Percentiles rank a stretch among this genome's conserved stretches.
These are phyloP conservation scores for Fusarium austroafricanum DNA, from an alignment of 2,329 filamentous ascomycete species.

Conservation along the genomic window DNA sequence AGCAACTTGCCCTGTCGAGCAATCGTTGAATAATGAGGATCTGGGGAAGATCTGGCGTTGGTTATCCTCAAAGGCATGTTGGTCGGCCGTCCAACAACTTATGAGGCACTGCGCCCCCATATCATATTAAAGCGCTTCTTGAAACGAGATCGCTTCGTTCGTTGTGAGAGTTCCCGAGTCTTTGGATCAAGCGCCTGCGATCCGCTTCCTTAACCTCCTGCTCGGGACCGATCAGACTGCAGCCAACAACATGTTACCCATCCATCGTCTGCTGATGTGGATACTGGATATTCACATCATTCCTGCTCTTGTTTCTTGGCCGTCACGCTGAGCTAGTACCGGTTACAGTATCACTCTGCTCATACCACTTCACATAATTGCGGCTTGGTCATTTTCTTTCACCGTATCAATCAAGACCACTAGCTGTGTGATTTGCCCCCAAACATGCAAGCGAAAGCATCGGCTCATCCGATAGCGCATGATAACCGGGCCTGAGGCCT, in stretches of 20 bases:
- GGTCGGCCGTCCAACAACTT: slow-evolving; percentile 11
- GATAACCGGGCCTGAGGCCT: slow-evolving; percentile 31
- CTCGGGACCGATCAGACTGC: slow-evolving; percentile 14
- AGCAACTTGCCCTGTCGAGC: slow-evolving; percentile 10
- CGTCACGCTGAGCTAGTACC: slow-evolving; percentile 14
- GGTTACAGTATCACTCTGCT: slow-evolving; percentile 21
- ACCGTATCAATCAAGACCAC: slow-evolving; percentile 23
- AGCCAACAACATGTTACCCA: slow-evolving; percentile 9
- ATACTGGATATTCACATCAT: neutral
- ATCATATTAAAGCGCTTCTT: slow-evolving; percentile 33
- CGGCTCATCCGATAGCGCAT: slow-evolving; percentile 41
- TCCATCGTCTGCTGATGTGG: slow-evolving; percentile 15
- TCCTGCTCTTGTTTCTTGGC: slow-evolving; percentile 6
- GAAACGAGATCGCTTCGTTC: slow-evolving; percentile 25
- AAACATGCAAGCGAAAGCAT: slow-evolving; percentile 23
- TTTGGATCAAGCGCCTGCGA: slow-evolving; percentile 15
- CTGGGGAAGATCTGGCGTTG: slow-evolving; percentile 32
- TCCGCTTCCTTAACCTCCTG: slow-evolving; percentile 16
- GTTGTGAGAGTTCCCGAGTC: slow-evolving; percentile 3
- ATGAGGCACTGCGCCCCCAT: slow-evolving; percentile 24
- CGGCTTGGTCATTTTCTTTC: slow-evolving; percentile 20
- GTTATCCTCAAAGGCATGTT: slow-evolving; percentile 21
- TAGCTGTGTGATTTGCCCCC: slow-evolving; percentile 35
- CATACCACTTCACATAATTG: slow-evolving; percentile 17
- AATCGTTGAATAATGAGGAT: slow-evolving; percentile 13